These are phyloP conservation scores for Anastatica hierochuntica DNA, from an alignment of 345 rosid genomes.

Conservation along the genomic window DNA sequence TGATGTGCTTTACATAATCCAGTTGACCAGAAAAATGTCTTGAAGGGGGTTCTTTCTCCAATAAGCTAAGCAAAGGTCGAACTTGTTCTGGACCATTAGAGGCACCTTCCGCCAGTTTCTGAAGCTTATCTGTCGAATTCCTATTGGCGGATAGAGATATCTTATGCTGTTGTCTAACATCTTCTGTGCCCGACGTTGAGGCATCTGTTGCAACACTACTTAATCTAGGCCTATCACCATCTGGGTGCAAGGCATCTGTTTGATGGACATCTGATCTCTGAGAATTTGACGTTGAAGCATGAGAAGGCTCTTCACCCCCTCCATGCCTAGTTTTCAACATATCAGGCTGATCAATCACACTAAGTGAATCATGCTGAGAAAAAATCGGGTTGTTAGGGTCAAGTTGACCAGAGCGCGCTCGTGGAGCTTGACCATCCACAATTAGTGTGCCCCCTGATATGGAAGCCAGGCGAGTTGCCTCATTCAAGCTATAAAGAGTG, in stretches of 20 bases:
- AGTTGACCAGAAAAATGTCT: slow-evolving; percentile 80
- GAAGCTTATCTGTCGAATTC: slow-evolving; percentile 65
- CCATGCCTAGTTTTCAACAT: too few species aligned
- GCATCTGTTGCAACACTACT: slow-evolving; percentile 48
- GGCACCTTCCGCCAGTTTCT: slow-evolving; percentile 50
- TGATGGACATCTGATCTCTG: slow-evolving; percentile 62
- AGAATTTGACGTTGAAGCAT: slow-evolving; percentile 58
- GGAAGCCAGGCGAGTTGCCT: slow-evolving; percentile 77
- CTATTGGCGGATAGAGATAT: slow-evolving; percentile 39
- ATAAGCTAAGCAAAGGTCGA: slow-evolving; percentile 91
- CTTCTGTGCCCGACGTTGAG: slow-evolving; percentile 40
- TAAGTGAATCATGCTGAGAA: slow-evolving; percentile 46
- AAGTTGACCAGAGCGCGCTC: slow-evolving; percentile 67
- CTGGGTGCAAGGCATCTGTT: slow-evolving; percentile 40
- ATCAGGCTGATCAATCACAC: too few species aligned
- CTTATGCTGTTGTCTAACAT: slow-evolving; percentile 44
- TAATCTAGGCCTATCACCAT: slow-evolving; percentile 53
- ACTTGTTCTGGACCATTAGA: slow-evolving; percentile 81
- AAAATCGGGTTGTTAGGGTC: slow-evolving; percentile 55
- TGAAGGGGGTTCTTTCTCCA: slow-evolving; percentile 97
- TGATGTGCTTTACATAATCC: slow-evolving; percentile 65
- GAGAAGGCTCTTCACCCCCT: slow-evolving; percentile 75
- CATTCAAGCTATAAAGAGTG: slow-evolving; percentile 92
- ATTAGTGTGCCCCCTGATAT: slow-evolving; percentile 49
- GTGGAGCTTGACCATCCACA: slow-evolving; percentile 50